Conservation (phyloP, 768 basidiomycete genomes). For the Mrakia frigida region DNA sequence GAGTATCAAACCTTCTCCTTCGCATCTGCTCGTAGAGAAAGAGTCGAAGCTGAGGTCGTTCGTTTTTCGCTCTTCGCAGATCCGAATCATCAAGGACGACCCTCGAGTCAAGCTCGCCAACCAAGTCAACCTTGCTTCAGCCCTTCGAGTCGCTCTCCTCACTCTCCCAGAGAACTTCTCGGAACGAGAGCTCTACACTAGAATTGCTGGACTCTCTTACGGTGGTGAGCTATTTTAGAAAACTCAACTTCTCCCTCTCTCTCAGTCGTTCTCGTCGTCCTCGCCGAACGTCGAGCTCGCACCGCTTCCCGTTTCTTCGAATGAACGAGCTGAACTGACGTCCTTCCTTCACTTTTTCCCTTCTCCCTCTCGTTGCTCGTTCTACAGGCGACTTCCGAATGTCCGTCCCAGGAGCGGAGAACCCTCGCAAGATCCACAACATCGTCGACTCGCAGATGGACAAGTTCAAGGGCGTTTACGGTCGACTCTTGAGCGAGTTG, state of each 20-base stretch:
- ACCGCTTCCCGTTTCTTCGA: no score
- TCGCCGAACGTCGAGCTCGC: neutral
- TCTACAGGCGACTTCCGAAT: constrained; percentile 77
- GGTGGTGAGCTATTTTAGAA: constrained; percentile 36
- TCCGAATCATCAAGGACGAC: constrained; percentile 87
- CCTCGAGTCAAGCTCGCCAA: constrained; percentile 85
- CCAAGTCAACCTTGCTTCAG: constrained; percentile 87
- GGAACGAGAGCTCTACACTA: constrained; percentile 74
- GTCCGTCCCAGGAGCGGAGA: constrained; percentile 80
- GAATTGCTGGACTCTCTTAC: constrained; percentile 81
- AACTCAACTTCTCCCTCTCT: no score
- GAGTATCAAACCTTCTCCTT: constrained; percentile 30
- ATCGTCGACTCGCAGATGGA: constrained; percentile 76
- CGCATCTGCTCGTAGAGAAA: neutral
- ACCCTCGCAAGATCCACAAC: constrained; percentile 87
- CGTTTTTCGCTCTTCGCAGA: constrained; percentile 34
- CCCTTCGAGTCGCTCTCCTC: constrained; percentile 82
- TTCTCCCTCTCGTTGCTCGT: neutral
- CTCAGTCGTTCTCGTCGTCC: neutral
- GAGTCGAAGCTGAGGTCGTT: neutral
- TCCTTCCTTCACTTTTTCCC: no score
- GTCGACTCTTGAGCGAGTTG: constrained; percentile 43
- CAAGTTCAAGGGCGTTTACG: constrained; percentile 85
- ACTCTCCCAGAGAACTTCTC: constrained; percentile 76
- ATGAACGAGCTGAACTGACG: no score